Percentiles rank a stretch among this genome's conserved stretches.
Conservation (phyloP, 2,329 filamentous ascomycete genomes). For the Fusarium nelsonii region DNA sequence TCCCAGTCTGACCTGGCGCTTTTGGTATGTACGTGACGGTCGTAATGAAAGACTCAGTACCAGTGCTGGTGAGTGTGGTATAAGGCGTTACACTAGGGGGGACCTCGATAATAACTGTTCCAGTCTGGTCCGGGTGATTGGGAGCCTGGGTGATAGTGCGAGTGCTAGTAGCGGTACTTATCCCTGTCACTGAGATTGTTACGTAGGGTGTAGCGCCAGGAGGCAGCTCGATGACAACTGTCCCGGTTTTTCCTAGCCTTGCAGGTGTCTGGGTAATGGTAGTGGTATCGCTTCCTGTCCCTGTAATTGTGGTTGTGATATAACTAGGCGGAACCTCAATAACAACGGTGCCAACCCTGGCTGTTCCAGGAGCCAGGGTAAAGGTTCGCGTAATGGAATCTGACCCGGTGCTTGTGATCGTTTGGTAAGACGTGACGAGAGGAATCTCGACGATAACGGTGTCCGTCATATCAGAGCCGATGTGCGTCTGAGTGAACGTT, state of each 20-base stretch:
- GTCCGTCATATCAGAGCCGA: neutral
- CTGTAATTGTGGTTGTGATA: neutral
- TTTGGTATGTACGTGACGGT: neutral
- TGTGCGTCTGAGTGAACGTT: neutral
- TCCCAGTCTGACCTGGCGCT: neutral
- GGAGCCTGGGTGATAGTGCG: neutral
- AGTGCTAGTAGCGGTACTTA: neutral
- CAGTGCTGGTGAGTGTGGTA: neutral
- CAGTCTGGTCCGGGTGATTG: neutral
- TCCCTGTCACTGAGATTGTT: neutral
- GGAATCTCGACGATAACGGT: slow-evolving; percentile 6
- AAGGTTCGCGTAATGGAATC: neutral
- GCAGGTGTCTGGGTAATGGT: neutral
- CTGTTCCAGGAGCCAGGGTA: neutral
- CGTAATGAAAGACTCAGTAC: neutral
- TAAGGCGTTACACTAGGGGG: neutral
- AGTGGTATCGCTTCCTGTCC: neutral
- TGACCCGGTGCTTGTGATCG: neutral
- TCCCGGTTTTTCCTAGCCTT: neutral
- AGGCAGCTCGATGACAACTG: neutral
- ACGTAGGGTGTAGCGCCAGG: neutral
- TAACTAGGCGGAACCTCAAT: neutral
- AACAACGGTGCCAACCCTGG: neutral
- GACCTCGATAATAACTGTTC: neutral
- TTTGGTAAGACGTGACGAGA: neutral